Base-by-base conservation (phyloP, 2,329 filamentous ascomycete species). In the Alternaria gansuensis region DNA sequence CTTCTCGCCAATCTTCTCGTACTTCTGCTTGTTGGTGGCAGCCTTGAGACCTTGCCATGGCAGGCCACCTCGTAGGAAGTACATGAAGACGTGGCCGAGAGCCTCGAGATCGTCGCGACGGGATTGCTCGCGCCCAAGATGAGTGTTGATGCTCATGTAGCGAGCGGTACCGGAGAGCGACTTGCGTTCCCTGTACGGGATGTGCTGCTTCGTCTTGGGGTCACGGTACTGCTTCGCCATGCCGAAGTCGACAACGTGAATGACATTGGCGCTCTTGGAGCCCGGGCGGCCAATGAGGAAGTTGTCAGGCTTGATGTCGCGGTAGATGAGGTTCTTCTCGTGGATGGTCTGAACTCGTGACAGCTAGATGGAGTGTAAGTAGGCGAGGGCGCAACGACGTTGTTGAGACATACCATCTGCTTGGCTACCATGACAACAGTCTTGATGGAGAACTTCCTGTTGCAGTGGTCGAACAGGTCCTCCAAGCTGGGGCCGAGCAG, bases 141-240 rank as follows among this genome's bases (percentile, higher is more conserved):
- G 95, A 56, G 95, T 99, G 82, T 99, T 99, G 87, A 99, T 98
- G 82, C 92, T 96, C 95, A 98, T 98, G 81, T 99, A 99, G 77
- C 95, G 88, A 63, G 95, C 95, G 57, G 95, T 99, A 63, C 95
- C 95, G 4, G 94, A 98, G 60, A 99, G 83, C 5, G 94, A 97
- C 82, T 99, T 99, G 72, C 95, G 88, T 82, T 98, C 95, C 73
- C 95, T 88, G 79, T 98, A 98, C 11, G 95, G 93, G 69, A 98
- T 98, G 81, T 99, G 95, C 79, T 98, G 95, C 82, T 98, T 98
- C 36, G 95, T 97, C 84, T 98, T 98, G 56, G 95, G 95, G 72
- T 99, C 95, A 70, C 95, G 90, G 80, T 98, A 99, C 79, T 98
- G 95, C 83, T 99, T 99, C 64, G 95, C 95, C 95, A 99, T 98